phyloP scores from a whole-genome alignment of 164 flowering plant genomes.

The Magnolia sinica region DNA sequence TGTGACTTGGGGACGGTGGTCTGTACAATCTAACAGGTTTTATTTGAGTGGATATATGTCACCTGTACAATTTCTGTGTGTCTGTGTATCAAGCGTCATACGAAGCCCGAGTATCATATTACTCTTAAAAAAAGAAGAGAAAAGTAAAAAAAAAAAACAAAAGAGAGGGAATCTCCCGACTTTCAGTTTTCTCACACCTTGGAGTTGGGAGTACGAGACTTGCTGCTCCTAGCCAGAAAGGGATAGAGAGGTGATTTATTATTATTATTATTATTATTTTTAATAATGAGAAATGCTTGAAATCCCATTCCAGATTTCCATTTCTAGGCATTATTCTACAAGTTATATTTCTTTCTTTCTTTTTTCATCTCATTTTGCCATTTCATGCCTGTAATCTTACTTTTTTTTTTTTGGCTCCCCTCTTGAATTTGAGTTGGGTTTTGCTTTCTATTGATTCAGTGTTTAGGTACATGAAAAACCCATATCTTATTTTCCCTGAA shows the following conservation, averaged over 20 bases:
- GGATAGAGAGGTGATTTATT: not conserved
- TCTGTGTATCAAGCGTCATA: no score
- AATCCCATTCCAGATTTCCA: not conserved
- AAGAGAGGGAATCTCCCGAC: not conserved
- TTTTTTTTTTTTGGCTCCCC: no score
- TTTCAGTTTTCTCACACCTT: not conserved
- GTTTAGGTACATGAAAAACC: not conserved
- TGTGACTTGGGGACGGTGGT: no score
- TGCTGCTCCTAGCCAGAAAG: not conserved
- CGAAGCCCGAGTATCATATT: no score
- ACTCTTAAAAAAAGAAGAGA: no score
- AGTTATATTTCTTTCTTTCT: no score
- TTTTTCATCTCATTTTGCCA: no score
- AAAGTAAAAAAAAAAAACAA: not conserved
- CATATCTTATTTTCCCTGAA: not conserved
- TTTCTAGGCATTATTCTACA: not conserved
- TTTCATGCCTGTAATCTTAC: no score
- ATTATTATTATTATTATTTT: not conserved
- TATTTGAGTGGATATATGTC: no score
- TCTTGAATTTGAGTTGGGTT: not conserved
- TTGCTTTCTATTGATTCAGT: not conserved
- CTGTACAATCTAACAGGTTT: no score
- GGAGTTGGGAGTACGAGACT: not conserved
- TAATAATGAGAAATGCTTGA: not conserved
- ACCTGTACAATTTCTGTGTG: no score